Conservation (phyloP, 2,329 filamentous ascomycete species). For the Aspergillus sergii region DNA sequence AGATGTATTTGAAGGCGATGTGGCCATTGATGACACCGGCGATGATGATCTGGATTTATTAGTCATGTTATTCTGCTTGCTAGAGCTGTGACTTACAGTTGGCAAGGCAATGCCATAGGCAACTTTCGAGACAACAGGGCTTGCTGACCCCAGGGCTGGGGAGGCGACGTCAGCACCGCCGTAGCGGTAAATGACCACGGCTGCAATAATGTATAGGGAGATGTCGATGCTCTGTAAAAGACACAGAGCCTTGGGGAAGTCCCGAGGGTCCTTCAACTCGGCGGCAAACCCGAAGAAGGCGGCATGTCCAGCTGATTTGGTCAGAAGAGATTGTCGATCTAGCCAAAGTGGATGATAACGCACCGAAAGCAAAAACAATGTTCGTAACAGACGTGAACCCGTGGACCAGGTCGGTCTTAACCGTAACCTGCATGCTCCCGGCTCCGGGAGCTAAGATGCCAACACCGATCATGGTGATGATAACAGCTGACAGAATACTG, state of each 20-base stretch:
- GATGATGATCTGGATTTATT: constrained; percentile 58
- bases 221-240: constrained; percentile 63
- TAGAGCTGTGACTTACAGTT: constrained; percentile 46
- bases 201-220: constrained; percentile 65
- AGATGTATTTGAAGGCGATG: constrained; percentile 68
- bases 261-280: constrained; percentile 63
- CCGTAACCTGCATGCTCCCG: constrained; percentile 38
- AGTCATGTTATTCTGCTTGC: neutral
- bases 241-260: constrained; percentile 65
- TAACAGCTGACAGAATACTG: constrained; percentile 65
- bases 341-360: constrained; percentile 48
- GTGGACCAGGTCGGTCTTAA: constrained; percentile 52
- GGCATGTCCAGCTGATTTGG: constrained; percentile 62
- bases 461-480: constrained; percentile 68
- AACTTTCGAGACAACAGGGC: constrained; percentile 59
- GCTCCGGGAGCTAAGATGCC: constrained; percentile 53
- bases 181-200: constrained; percentile 69
- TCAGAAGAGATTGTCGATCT: constrained; percentile 52
- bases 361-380: constrained; percentile 71
- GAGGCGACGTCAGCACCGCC: constrained; percentile 63
- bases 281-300: constrained; percentile 69
- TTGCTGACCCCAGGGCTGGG: constrained; percentile 68
- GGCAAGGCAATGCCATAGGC: constrained; percentile 70
- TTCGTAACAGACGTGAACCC: constrained; percentile 66
- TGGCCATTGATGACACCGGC: constrained; percentile 72